phyloP scores from a whole-genome alignment of 2,329 filamentous ascomycete genomes.

The Monilinia fructicola region DNA sequence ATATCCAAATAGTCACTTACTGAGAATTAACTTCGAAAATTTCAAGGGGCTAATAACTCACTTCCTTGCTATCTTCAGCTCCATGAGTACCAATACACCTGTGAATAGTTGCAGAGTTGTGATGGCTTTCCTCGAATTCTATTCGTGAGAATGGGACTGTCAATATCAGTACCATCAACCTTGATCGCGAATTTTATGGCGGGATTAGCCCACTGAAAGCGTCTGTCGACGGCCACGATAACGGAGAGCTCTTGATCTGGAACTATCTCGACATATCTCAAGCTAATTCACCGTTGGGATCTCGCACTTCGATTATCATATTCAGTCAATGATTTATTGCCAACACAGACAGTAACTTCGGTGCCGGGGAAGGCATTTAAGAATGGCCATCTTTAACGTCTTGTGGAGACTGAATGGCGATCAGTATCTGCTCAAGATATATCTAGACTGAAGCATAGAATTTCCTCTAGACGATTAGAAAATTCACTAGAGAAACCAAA shows the following conservation, averaged over 20 bases:
- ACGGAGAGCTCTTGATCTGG: background rate
- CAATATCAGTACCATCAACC: background rate
- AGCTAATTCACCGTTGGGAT: background rate
- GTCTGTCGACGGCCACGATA: background rate
- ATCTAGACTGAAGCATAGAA: background rate
- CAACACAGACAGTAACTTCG: background rate
- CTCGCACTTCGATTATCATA: background rate
- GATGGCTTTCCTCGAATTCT: background rate
- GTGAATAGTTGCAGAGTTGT: background rate
- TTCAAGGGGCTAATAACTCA: background rate
- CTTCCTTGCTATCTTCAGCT: background rate
- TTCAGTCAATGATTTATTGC: background rate
- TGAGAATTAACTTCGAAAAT: no score
- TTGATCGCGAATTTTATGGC: background rate
- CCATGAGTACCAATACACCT: background rate
- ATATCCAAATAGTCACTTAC: background rate
- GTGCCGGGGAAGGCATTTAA: background rate
- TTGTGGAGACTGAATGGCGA: background rate
- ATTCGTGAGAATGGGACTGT: background rate
- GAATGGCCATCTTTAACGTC: background rate
- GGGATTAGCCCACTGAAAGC: background rate
- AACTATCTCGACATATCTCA: slow-evolving; percentile 4
- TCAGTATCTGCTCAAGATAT: background rate
- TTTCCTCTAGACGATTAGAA: background rate
- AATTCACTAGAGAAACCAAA: background rate